A percentile compares a stretch with the other conserved stretches of the same genome.
phyloP scores from a whole-genome alignment of 257 asterid species.

The Solanum chilense region DNA sequence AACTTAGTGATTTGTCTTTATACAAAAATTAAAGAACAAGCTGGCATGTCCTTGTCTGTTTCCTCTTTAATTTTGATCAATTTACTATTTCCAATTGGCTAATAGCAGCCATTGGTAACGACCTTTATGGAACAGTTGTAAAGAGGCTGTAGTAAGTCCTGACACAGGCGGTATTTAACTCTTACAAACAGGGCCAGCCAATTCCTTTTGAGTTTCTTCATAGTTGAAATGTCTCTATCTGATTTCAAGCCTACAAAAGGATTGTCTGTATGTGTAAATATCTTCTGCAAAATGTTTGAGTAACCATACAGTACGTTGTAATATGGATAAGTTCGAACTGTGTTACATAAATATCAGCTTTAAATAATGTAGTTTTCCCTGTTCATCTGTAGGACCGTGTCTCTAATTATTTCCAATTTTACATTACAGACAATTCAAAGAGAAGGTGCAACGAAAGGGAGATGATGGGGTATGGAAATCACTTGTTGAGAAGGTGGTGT shows the following conservation, averaged over 20 bases:
- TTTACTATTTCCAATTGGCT: background rate
- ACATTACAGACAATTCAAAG: constrained; percentile 56
- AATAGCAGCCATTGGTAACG: background rate
- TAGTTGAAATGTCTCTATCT: background rate
- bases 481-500: constrained; percentile 57
- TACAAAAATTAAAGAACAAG: background rate
- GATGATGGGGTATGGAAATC: constrained; percentile 49
- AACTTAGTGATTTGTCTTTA: background rate
- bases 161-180: background rate
- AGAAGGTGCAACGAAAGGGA: constrained; percentile 34
- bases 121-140: background rate
- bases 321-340: background rate
- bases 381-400: constrained; percentile 4
- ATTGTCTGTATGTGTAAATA: background rate
- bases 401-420: background rate
- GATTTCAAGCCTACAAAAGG: background rate
- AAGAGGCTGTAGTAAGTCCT: background rate
- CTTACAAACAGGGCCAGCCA: background rate
- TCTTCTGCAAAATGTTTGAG: background rate
- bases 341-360: background rate
- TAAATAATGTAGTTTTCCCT: background rate
- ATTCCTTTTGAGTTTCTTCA: background rate
- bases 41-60: background rate
- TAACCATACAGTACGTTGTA: background rate
- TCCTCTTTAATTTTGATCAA: background rate